These are phyloP conservation scores for Petrea volubilis DNA, from an alignment of 257 asterid genomes.

Conservation along the genomic window DNA sequence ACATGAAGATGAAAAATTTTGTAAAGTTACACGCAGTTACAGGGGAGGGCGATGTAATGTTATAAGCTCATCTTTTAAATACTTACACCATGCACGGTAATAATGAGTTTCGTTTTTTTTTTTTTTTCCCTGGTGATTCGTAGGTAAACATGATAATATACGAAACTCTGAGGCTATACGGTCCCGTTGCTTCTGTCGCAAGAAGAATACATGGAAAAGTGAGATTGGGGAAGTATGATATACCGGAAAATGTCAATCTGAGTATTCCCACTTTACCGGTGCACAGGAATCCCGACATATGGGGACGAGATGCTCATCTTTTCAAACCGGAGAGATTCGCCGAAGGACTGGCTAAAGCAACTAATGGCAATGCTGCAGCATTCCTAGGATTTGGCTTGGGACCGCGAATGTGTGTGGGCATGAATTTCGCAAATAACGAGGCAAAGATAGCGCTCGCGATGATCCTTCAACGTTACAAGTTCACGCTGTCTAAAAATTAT, in stretches of 20 bases:
- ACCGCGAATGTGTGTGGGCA: conserved; percentile 36
- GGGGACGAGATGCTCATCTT: conserved; percentile 38
- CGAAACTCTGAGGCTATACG: conserved; percentile 44
- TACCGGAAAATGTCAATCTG: conserved; percentile 31
- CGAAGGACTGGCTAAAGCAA: conserved; percentile 37
- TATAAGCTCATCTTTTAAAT: not conserved
- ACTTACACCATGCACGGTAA: not conserved
- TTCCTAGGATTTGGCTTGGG: conserved; percentile 41
- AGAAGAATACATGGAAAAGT: conserved; percentile 24
- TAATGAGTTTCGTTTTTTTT: not conserved
- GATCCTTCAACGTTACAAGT: conserved; percentile 41
- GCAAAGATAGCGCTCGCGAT: conserved; percentile 40
- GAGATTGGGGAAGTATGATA: conserved; percentile 29
- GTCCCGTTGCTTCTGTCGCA: conserved; percentile 5
- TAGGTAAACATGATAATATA: conserved; percentile 38
- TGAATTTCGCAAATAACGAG: conserved; percentile 33
- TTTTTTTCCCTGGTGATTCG: too few relatives aligned
- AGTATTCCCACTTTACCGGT: conserved; percentile 26
- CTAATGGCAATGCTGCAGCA: conserved; percentile 23
- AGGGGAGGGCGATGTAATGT: too few relatives aligned
- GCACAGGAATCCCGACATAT: conserved; percentile 34
- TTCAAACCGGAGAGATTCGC: conserved; percentile 39
- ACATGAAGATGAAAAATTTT: too few relatives aligned
- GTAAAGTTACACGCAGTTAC: too few relatives aligned
- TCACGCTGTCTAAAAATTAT: conserved; percentile 33